Evolutionary conservation across 2,329 filamentous ascomycete species (phyloP), one percentile per base, ranked within the genome.

Genomic region (Xylariaceae sp.): DNA sequence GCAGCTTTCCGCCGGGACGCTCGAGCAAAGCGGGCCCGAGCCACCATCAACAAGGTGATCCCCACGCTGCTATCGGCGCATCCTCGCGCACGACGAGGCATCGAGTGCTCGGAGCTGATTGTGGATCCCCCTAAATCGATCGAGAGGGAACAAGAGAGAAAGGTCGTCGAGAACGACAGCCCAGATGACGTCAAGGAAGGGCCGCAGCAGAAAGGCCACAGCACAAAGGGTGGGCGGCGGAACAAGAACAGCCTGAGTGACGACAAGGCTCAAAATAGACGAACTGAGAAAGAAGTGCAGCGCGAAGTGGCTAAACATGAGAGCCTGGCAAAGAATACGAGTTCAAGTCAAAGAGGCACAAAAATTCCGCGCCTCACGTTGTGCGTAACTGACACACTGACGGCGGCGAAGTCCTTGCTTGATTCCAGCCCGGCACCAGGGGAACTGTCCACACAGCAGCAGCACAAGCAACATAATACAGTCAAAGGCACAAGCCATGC

Each of bases 1-100:
- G 61, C 68, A 2, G 61, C 63, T 21, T 70, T 71, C 62, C 70
- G 70, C 43, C 69, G 68, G 37, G 70, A 72, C 47, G 69, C 64
- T 7, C 76, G 81, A 12, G 78, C 80, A 1, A 86, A 86, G 64
- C 75, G 77, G 54, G 84, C 83, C 26, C 82, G 80, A 50, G 75
- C 80, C 7, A 86, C 85, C 2, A 71, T 87, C 57, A 86, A 87
- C 69, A 82, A 82, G 65, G 75, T 78, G n/a, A 80, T 88, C 9
- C 86, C 86, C 1, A 74, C 80, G 0, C 72, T 87, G 7, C 72
- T 87, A 2, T 71, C 76, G 0, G 76, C 80, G 2, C 81, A 83
- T 62, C 74, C 82, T 12, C 78, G 83, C 46, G 85, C 85, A 0
- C 78, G 78, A n/a, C 75, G 75, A 40, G 85, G 85, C 1, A 73